Evolutionary conservation across 2,329 filamentous ascomycete genomes (phyloP).

Genomic region (Ophiosphaerella narmari): DNA sequence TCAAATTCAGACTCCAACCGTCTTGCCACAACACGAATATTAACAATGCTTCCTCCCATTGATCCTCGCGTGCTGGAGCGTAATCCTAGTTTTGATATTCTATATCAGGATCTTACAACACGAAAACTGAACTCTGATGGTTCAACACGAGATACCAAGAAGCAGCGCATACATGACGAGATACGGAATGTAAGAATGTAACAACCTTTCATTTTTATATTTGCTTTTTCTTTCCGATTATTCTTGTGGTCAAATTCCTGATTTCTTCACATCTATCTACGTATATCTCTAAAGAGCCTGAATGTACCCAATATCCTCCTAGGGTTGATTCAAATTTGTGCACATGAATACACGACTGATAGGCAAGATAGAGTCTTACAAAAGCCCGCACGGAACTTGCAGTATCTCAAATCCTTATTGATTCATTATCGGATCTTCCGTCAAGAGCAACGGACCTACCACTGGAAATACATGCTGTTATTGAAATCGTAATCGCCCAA

Average conservation of each 20-base stretch:
- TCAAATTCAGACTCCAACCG: background rate
- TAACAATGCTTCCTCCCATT: slow-evolving; percentile 49
- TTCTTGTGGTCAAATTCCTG: too few relatives aligned
- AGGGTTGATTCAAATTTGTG: background rate
- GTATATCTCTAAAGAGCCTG: too few relatives aligned
- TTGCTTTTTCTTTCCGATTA: background rate
- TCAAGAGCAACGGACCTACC: slow-evolving; percentile 44
- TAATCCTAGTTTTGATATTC: slow-evolving; percentile 51
- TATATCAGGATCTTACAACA: slow-evolving; percentile 52
- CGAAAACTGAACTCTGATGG: slow-evolving; percentile 51
- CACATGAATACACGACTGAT: slow-evolving; percentile 6
- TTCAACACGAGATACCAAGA: slow-evolving; percentile 50
- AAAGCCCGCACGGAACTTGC: slow-evolving; percentile 40
- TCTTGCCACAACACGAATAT: background rate
- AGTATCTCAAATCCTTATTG: slow-evolving; percentile 40
- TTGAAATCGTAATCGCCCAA: slow-evolving; percentile 49
- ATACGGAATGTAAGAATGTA: slow-evolving; percentile 42
- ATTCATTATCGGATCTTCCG: slow-evolving; percentile 42
- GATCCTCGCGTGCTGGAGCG: slow-evolving; percentile 42
- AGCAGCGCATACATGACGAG: slow-evolving; percentile 48
- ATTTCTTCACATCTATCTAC: too few relatives aligned
- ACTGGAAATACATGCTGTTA: slow-evolving; percentile 49
- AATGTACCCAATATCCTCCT: too few relatives aligned
- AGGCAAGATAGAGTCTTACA: slow-evolving; percentile 40
- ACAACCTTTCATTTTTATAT: background rate